Conservation (phyloP, 305 asterid species). For the Solanum hybrid region DNA sequence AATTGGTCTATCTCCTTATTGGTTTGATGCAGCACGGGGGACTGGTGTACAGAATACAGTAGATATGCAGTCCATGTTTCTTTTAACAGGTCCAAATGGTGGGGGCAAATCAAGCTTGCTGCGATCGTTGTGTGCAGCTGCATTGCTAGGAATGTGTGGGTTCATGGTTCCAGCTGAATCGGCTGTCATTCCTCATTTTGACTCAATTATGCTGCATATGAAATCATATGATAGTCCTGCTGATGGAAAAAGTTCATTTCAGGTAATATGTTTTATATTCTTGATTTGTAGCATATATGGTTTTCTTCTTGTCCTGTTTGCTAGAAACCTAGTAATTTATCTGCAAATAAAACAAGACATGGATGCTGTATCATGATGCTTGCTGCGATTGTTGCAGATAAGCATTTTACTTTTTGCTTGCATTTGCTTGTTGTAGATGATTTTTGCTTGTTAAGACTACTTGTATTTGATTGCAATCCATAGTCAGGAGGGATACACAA, state of each 20-base stretch:
- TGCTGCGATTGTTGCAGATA: background rate
- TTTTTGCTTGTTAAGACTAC: background rate
- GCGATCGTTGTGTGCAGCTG: conserved; percentile 93
- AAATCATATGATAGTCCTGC: conserved; percentile 97
- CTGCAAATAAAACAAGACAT: background rate
- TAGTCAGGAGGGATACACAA: background rate
- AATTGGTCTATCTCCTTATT: conserved; percentile 78
- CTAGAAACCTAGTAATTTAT: background rate
- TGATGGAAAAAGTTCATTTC: conserved; percentile 98
- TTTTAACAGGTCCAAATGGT: conserved; percentile 95
- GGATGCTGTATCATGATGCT: background rate
- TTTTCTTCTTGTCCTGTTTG: background rate
- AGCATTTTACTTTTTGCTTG: background rate
- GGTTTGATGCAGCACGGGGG: conserved; percentile 87
- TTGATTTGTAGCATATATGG: background rate
- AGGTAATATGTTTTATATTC: conserved; percentile 28
- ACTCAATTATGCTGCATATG: conserved; percentile 92
- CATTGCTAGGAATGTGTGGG: conserved; percentile 82
- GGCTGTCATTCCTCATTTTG: conserved; percentile 89
- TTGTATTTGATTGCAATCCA: background rate
- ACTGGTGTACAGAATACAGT: conserved; percentile 68
- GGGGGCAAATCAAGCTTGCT: conserved; percentile 95
- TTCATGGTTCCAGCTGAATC: conserved; percentile 95
- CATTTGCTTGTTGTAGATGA: background rate
- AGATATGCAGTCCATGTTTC: conserved; percentile 77